A percentile compares a stretch with the other conserved stretches of the same genome.
phyloP scores from a whole-genome alignment of 345 rosid genomes.

The Dimocarpus longan region DNA sequence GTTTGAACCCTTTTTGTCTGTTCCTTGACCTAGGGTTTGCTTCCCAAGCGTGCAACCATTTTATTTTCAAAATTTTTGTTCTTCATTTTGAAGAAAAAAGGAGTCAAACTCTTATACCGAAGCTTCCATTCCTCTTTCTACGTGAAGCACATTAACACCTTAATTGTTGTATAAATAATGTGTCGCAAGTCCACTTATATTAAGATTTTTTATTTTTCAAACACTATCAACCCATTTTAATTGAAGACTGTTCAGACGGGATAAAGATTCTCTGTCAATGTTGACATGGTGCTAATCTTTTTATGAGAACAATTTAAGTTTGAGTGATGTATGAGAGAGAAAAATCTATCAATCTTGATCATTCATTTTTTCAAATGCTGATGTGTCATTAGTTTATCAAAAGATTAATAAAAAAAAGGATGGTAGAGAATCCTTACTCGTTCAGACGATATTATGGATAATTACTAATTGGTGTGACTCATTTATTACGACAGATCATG shows the following conservation, averaged over 20 bases:
- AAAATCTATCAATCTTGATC: no score
- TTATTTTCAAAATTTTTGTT: neutral
- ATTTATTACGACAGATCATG: neutral
- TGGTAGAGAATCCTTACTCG: no score
- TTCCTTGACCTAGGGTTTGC: constrained; percentile 41
- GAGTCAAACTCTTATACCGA: constrained; percentile 50
- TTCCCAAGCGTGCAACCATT: constrained; percentile 39
- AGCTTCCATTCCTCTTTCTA: constrained; percentile 51
- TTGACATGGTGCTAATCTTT: no score
- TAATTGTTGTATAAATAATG: no score
- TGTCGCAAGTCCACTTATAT: constrained; percentile 10
- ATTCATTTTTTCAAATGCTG: no score
- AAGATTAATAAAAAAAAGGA: no score
- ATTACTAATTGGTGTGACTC: neutral
- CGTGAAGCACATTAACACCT: constrained; percentile 33
- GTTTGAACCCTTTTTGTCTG: constrained; percentile 52
- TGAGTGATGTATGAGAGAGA: no score
- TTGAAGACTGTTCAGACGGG: neutral
- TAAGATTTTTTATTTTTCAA: neutral
- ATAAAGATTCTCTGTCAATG: no score
- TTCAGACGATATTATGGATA: neutral
- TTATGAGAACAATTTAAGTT: no score
- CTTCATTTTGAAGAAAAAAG: neutral
- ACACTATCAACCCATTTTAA: neutral
- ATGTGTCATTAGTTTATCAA: no score